Evolutionary conservation across 495 filamentous ascomycete species (phyloP).

Genomic region (Hyaloscypha variabilis): DNA sequence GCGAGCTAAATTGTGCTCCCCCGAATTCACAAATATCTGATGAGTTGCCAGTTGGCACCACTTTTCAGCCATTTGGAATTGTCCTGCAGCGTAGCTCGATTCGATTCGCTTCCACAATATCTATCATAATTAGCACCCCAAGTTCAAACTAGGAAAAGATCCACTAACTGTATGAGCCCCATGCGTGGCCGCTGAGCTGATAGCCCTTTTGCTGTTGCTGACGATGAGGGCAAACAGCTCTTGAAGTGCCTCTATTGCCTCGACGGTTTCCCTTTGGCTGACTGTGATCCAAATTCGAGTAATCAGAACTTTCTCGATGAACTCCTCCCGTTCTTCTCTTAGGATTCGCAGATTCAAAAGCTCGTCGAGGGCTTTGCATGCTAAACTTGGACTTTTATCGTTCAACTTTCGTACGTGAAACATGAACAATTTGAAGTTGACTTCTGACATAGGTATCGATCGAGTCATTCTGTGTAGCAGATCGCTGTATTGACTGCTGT

Average conservation of each 20-base stretch:
- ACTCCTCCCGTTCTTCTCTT: conserved; percentile 45
- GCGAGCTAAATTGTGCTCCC: conserved; percentile 63
- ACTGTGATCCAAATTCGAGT: conserved; percentile 62
- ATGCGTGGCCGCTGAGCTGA: conserved; percentile 61
- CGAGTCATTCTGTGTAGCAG: conserved; percentile 58
- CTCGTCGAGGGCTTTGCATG: conserved; percentile 59
- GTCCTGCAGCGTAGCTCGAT: conserved; percentile 49
- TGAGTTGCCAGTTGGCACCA: conserved; percentile 79
- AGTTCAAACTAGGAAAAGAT: not conserved
- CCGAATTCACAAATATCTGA: conserved; percentile 62
- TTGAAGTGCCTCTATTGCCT: conserved; percentile 36
- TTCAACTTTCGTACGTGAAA: conserved; percentile 69
- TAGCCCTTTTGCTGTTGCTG: conserved; percentile 36
- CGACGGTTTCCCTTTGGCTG: conserved; percentile 33
- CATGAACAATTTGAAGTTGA: conserved; percentile 69
- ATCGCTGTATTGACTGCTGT: conserved; percentile 50
- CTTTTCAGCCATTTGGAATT: conserved; percentile 56
- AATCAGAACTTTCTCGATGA: conserved; percentile 67
- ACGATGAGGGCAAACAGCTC: conserved; percentile 43
- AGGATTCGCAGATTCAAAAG: conserved; percentile 54
- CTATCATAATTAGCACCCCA: conserved; percentile 27
- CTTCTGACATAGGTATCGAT: conserved; percentile 57
- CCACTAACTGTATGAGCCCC: conserved; percentile 68
- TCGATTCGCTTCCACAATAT: conserved; percentile 80
- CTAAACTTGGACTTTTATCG: conserved; percentile 51